Base-by-base conservation (phyloP, 768 basidiomycete species). In the Macrolepiota dolichaula region DNA sequence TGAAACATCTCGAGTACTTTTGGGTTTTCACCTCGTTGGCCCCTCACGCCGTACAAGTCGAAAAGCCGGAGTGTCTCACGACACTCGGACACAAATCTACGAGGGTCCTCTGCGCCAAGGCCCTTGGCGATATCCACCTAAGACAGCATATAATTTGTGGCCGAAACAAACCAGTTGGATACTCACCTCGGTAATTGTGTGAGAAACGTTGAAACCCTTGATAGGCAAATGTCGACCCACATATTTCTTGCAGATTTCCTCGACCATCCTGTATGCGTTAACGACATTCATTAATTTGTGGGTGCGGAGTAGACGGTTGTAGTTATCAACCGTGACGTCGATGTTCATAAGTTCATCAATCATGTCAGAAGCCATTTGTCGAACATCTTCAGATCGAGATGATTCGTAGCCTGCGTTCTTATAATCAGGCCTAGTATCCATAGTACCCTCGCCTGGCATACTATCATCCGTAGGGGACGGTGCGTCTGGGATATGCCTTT, bases 51-150 rank as follows among this genome's bases (percentile, higher is more conserved):
- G 65, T 89, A 90, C 55, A 82, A 71, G 17, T 66, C 69, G 44
- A 88, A 70, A 38, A 90, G 80, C 10, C 59, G 51, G 51, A 85
- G 70, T 5, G 81, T 83, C 64, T 85, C 85, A 15, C 72, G 71
- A 68, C 84, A 85, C 29, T 77, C 76, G 10, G 76, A 67, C 2
- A 78, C 76, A 75, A 80, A 86, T 25, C 70, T 68, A 4, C 67
- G 62, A 42, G 76, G 70, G 17, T 72, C 67, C 36, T 79, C 74
- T 15, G 87, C 67, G 19, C 74, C 73, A 53, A 91, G 73, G 7
- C 83, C 84, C 40, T 69, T 72, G 67, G 81, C 72, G 27, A 91
- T 77, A 60, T 90, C 86, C 38, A 64, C 70, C 85, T 87, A 63
- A 5, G 58, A 37, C 63, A 27, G 40, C 55, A 49, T 42, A 57